Base-by-base conservation (phyloP, 1,284 basidiomycete genomes). In the Apiotrichum gracile region DNA sequence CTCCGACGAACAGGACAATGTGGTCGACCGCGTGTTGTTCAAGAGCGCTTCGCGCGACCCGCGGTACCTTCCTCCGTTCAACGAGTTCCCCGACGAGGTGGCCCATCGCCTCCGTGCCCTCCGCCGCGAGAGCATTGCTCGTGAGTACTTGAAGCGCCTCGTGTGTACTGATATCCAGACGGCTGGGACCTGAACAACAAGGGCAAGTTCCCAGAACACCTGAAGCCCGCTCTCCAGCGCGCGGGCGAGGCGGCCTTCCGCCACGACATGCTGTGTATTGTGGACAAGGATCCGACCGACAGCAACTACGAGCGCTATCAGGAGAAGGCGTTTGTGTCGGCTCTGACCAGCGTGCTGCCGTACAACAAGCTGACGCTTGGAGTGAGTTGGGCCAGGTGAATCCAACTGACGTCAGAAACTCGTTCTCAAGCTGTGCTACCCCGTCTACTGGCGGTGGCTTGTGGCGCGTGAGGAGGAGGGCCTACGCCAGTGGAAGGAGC, bases 151-250 rank as follows among this genome's bases (percentile, higher is more conserved):
- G 27, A 29, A 12, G 8, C 25, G 4, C 25, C 16, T 25, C 9
- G 6, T 34, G 7, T 8, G 26, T 14, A 27, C 50, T 38, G 39
- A 48, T 31, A 21, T 17, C 12, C 47, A 68, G 67, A 69, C 43
- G 19, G 46, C 4, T 71, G 69, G 70, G 55, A 62, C 31, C 38
- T 47, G 6, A 42, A 42, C n/a, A 76, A 79, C 54, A 91, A 88
- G 77, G 85, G 85, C 66, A 94, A 91, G 73, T 97, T 97, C 77
- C 92, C 92, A 7, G 85, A 85, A 0, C 67, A 76, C 5, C 77
- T 97, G 64, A 91, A 90, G 64, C 86, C 86, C 0, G 66, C 83
- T 5, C 81, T 97, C 7, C 77, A 81, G 29, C 75, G 83, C 29
- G 82, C 89, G 33, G 88, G 91, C 1, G 74, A 88, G 47, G 80